Evolutionary conservation across 495 filamentous ascomycete genomes (phyloP).

Genomic region (Podospora didyma): DNA sequence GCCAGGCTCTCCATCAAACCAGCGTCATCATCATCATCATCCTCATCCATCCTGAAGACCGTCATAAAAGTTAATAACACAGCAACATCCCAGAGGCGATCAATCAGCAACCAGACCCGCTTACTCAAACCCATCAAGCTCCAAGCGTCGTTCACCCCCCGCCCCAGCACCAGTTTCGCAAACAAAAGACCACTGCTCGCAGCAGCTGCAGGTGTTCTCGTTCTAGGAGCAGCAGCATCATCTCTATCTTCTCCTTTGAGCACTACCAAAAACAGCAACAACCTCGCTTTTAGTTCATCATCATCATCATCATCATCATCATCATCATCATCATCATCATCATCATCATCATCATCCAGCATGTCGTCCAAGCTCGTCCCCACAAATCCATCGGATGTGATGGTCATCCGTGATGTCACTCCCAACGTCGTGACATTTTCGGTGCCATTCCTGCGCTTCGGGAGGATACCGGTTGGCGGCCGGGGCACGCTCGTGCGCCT

Average conservation of each 20-base stretch:
- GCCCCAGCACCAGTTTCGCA: too few relatives aligned
- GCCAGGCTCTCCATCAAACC: neutral
- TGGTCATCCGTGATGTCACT: conserved; percentile 81
- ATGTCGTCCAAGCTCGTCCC: conserved; percentile 48
- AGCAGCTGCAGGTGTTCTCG: too few relatives aligned
- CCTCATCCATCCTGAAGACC: too few relatives aligned
- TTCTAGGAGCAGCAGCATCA: too few relatives aligned
- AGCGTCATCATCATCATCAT: neutral
- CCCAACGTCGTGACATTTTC: conserved; percentile 79
- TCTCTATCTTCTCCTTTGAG: too few relatives aligned
- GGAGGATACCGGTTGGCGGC: conserved; percentile 75
- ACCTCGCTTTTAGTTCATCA: neutral
- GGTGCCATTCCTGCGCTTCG: conserved; percentile 80
- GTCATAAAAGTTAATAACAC: neutral
- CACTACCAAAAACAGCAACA: too few relatives aligned
- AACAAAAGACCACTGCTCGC: too few relatives aligned
- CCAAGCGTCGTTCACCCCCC: too few relatives aligned
- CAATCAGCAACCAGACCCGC: too few relatives aligned
- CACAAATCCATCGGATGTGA: conserved; percentile 66
- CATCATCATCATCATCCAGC: conserved; percentile 5
- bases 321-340: neutral
- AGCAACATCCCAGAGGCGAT: neutral
- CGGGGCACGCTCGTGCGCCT: conserved; percentile 83
- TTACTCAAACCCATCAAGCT: too few relatives aligned
- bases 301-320: too few relatives aligned